Base-by-base conservation (phyloP, 768 basidiomycete species). In the Asterophora lycoperdoides region DNA sequence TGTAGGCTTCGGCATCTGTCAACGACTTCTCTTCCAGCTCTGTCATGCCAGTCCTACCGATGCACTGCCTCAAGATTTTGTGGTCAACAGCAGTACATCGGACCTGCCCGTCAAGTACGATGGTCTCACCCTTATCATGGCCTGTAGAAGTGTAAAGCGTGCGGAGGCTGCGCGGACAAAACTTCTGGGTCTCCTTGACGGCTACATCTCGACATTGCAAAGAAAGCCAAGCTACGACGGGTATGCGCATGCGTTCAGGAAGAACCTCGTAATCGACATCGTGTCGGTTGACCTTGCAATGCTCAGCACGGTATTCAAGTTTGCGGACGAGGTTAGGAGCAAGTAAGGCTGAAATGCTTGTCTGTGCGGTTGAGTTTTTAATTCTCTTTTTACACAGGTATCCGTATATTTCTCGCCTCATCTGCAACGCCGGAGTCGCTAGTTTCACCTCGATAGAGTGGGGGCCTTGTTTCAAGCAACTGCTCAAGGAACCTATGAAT, bases 1-100 rank as follows among this genome's bases (percentile, higher is more conserved):
- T 48, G 75, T 93, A 14, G 91, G 91, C 13, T 87, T 85, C 62
- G 89, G 87, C 10, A 84, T 88, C 37, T 91, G 89, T 68, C 80
- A 84, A 52, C 83, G 91, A 40, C 75, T 93, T 6, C 73, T 93
- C 38, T 65, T 73, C 55, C 84, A 90, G 57, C 69, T 92, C 14
- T 78, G 78, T n/a, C 69, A 71, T 35, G 59, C 62, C 11, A 60
- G 60, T 48, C 78, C 79, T 5, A 66, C 74, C 10, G 83, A 88
- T 56, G 74, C 77, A 1, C 60, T 64, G 17, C 79, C 80, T 1
- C 71, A 75, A 51, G 65, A 65, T 15, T 72, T 72, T 53, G 61
- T 62, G 36, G 23, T 47, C 9, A 32, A 47, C 17, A n/a, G 39
- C 26, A 37, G 20, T 13, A 35, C 17, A 10, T 39, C 51, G 11